A percentile compares a stretch with the other conserved stretches of the same genome.
phyloP scores from a whole-genome alignment of 163 green algal species.

The Scenedesmus sp. region DNA sequence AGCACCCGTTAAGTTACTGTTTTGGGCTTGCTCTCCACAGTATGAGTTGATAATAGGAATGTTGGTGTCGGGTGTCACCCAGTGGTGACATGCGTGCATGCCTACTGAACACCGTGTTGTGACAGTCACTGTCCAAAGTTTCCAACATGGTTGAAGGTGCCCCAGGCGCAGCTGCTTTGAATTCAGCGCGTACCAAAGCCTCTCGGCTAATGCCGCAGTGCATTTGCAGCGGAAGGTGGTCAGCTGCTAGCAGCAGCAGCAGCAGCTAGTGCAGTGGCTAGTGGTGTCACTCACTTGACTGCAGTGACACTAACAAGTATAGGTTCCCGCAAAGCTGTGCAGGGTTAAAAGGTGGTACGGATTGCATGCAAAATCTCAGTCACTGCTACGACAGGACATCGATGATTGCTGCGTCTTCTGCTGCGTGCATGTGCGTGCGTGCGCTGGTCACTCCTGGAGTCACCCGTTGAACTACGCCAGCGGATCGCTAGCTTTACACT shows the following conservation, averaged over 20 bases:
- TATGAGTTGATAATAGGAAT: no score
- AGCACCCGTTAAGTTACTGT: no score
- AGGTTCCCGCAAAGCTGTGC: no score
- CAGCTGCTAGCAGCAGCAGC: background rate
- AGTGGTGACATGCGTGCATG: no score
- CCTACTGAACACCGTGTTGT: background rate
- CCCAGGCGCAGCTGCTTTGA: no score
- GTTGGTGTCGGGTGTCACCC: no score
- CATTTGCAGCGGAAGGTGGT: no score
- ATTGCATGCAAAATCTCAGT: no score
- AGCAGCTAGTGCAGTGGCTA: background rate
- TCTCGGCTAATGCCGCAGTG: no score
- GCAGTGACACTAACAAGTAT: background rate
- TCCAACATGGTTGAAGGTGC: no score
- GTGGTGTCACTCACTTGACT: background rate
- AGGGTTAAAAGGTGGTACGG: no score
- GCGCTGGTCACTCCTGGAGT: background rate
- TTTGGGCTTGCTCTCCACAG: no score
- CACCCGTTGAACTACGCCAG: background rate
- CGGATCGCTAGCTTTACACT: background rate
- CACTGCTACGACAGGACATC: background rate
- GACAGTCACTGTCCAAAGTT: background rate
- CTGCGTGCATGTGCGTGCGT: background rate
- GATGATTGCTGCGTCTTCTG: background rate
- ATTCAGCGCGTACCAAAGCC: background rate